Conservation (phyloP, 176 grass and related monocot genomes). For the Paspalum vaginatum region DNA sequence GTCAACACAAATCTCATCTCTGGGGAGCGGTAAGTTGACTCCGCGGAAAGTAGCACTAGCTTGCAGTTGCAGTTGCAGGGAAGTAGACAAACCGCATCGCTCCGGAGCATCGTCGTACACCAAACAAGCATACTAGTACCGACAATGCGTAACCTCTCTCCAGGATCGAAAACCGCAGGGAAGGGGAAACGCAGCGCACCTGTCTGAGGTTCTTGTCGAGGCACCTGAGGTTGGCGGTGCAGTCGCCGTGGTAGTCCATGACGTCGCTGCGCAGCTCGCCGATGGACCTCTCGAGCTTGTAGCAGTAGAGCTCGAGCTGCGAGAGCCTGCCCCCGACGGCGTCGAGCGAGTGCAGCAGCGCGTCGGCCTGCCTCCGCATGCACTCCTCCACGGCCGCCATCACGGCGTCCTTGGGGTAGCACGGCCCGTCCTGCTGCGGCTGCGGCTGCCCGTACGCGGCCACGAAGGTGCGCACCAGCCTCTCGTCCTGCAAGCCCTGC, state of each 20-base stretch:
- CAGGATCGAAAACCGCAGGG: background rate
- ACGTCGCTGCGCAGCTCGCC: constrained; percentile 86
- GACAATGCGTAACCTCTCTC: background rate
- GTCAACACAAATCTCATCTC: background rate
- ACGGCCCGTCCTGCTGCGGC: constrained; percentile 28
- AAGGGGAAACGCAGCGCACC: constrained; percentile 26
- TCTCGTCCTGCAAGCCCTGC: constrained; percentile 68
- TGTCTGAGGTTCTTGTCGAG: constrained; percentile 88
- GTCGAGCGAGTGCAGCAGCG: constrained; percentile 77
- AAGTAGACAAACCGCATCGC: background rate
- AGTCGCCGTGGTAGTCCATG: constrained; percentile 76
- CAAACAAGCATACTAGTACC: background rate
- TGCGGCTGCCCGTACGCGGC: constrained; percentile 55
- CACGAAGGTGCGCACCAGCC: constrained; percentile 65
- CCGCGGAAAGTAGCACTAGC: constrained; percentile 16
- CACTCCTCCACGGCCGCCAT: constrained; percentile 82
- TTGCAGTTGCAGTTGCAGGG: background rate
- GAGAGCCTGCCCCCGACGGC: constrained; percentile 77
- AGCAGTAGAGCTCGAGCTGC: constrained; percentile 90
- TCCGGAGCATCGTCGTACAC: background rate
- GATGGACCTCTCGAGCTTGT: constrained; percentile 88
- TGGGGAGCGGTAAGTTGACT: constrained; percentile 15
- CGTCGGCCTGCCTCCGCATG: constrained; percentile 94
- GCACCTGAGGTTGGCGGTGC: constrained; percentile 68
- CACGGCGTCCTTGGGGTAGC: constrained; percentile 65